Base-by-base conservation (phyloP, 2,329 filamentous ascomycete species). In the Plenodomus tracheiphilus region DNA sequence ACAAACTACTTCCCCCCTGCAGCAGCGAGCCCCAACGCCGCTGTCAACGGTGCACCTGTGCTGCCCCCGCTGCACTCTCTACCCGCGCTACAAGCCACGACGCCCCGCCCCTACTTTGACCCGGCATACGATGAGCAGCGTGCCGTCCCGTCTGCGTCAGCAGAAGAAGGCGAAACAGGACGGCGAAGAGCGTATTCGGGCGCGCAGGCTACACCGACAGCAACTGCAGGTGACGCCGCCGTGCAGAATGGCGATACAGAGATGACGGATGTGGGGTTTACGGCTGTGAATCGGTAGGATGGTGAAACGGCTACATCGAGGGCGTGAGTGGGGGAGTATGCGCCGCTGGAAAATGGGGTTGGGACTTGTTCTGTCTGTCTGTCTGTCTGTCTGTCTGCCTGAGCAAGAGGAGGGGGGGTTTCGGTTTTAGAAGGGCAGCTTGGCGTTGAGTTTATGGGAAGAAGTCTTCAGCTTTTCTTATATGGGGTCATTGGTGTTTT, bases 211-310 rank as follows among this genome's bases (percentile, higher is more conserved):
- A n/a, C 51, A 55, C 5, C 22, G 22, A 25, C 22, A 10, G 54
- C 47, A 18, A 36, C 50, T 16, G 19, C 58, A 6, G 42, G 58
- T 3, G 46, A 51, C 15, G 56, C 64, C 34, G 25, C 50, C 15
- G 58, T 58, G 22, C 64, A 66, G 55, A 73, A 74, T 37, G 71
- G 72, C n/a, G 70, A 73, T 32, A 71, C 67, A 1, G 72, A 75
- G 57, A 75, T 75, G 73, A 60, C 56, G n/a, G 72, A 74, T 28
- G 68, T 62, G 19, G 68, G 65, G 8, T 74, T 74, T 52, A 69
- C 71, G 15, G 59, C 71, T 17, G 70, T 70, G 15, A 74, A 73
- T 55, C 64, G 68, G 46, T 73, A 68, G 61, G 16, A 42, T 5
- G 5, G 22, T 25, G 10, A 25, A 25, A 25, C 10, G 6, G 10